Base-by-base conservation (phyloP, 225 moss, liverwort and hornwort species). In the Lunularia cruciata region DNA sequence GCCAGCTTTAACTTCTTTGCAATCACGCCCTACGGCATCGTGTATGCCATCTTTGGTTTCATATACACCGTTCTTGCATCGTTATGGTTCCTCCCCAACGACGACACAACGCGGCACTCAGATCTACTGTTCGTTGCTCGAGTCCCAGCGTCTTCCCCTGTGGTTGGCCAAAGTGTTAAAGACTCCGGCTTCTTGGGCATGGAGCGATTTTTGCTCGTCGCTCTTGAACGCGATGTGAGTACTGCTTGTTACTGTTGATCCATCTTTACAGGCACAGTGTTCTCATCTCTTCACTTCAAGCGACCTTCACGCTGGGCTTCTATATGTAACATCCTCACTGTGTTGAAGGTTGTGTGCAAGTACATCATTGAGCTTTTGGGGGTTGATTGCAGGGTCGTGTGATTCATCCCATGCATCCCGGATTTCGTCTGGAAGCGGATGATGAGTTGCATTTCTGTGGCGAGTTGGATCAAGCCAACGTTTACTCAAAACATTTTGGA, bases 41-140 rank as follows among this genome's bases (percentile, higher is more conserved):
- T 58, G 15, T 58, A 58, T n/a, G 57, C 57, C 57, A 58, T 58
- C 15, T 58, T 58, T 35, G 57, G 57, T 31, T 58, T 58, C 34
- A 15, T 58, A 14, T 58, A 58, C 57, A 58, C 57, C 28, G 6
- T 34, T 1, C 33, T 58, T 0, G 57, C 57, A 28, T 58, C 57
- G 16, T 34, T 58, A 5, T 58, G 31, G 31, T 58, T 58, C 19
- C 57, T 58, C 33, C 57, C 57, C 33, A 58, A 58, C 34, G 57
- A 58, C 57, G 57, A 58, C 34, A 58, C 57, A 0, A 58, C 57
- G 3, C 31, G 30, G 1, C 57, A 58, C n/a, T 58, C 57, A 18
- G 57, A 58, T 34, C n/a, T 58, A 4, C 16, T 58, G 18, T 58
- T 58, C 57, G 57, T 58, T 5, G 57, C 57, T 5, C 26, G 18